Evolutionary conservation across 805 yeast species (phyloP).

Genomic region (Kazachstania kunashirensis): DNA sequence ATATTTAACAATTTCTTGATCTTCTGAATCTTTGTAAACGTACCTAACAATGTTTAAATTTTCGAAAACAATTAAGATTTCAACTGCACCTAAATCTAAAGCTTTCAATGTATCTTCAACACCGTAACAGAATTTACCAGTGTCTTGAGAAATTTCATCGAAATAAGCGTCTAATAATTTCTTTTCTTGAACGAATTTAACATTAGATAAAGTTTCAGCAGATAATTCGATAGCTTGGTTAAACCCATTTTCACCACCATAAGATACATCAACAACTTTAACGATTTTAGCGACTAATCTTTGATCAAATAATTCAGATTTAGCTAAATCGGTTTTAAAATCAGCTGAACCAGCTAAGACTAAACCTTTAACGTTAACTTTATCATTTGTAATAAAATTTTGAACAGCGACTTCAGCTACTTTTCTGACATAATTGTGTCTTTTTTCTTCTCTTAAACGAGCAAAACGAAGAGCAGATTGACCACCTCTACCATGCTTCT

Average conservation of each 20-base stretch:
- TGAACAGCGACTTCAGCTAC: constrained; percentile 98
- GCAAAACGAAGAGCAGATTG: constrained; percentile 99
- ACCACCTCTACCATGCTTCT: constrained; percentile 99
- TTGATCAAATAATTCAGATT: constrained; percentile 85
- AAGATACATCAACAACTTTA: constrained; percentile 91
- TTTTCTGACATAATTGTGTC: constrained; percentile 96
- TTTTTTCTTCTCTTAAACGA: constrained; percentile 96
- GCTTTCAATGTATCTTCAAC: constrained; percentile 95
- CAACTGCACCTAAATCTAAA: constrained; percentile 91
- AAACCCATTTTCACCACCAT: constrained; percentile 99
- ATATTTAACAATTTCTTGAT: constrained; percentile 61
- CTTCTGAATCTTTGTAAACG: constrained; percentile 75
- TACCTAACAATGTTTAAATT: constrained; percentile 80
- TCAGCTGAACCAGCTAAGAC: constrained; percentile 99
- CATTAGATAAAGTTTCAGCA: constrained; percentile 94
- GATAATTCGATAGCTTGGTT: constrained; percentile 98
- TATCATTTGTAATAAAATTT: constrained; percentile 89
- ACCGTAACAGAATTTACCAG: constrained; percentile 97
- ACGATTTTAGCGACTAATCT: constrained; percentile 82
- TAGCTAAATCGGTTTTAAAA: constrained; percentile 88
- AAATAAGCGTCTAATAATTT: constrained; percentile 84
- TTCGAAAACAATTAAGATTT: constrained; percentile 84
- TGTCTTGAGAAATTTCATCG: constrained; percentile 94
- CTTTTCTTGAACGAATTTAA: constrained; percentile 96
- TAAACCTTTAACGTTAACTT: constrained; percentile 87